These are phyloP conservation scores for Epichloe gansuensis DNA, from an alignment of 2,329 filamentous ascomycete genomes.

Conservation along the genomic window DNA sequence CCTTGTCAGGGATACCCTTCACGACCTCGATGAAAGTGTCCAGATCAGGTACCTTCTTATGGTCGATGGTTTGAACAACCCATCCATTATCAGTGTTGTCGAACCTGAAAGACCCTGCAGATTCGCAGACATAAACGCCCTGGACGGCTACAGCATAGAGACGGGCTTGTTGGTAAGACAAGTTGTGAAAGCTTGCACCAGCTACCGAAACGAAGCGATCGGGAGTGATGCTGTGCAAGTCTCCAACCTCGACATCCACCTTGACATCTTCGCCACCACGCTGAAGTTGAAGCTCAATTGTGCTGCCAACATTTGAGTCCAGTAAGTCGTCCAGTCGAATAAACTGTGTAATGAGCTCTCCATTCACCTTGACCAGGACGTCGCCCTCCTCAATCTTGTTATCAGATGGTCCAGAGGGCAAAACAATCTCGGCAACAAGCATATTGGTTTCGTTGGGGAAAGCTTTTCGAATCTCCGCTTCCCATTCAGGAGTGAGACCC, in stretches of 20 bases:
- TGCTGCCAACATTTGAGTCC: constrained; percentile 71
- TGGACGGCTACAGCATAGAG: constrained; percentile 86
- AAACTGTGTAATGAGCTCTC: constrained; percentile 85
- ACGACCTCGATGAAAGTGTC: constrained; percentile 85
- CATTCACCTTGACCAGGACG: constrained; percentile 86
- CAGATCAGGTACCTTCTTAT: constrained; percentile 80
- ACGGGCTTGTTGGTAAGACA: constrained; percentile 96
- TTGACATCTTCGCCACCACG: constrained; percentile 80
- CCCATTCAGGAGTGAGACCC: constrained; percentile 74
- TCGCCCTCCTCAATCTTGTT: constrained; percentile 87
- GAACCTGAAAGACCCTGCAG: constrained; percentile 87
- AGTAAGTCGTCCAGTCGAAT: constrained; percentile 83
- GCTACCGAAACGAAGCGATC: constrained; percentile 92
- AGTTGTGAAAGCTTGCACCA: constrained; percentile 85
- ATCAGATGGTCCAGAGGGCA: constrained; percentile 81
- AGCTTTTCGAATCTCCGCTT: constrained; percentile 66
- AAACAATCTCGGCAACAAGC: constrained; percentile 89
- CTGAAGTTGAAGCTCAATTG: constrained; percentile 73
- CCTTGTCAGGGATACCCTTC: constrained; percentile 68
- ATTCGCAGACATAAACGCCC: constrained; percentile 91
- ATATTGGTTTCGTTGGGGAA: constrained; percentile 94
- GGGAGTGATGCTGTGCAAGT: constrained; percentile 88
- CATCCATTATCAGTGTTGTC: constrained; percentile 85
- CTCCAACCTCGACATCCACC: constrained; percentile 72
- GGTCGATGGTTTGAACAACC: constrained; percentile 85